phyloP scores from a whole-genome alignment of 2,329 filamentous ascomycete genomes.

The Aspergillus glaucus region DNA sequence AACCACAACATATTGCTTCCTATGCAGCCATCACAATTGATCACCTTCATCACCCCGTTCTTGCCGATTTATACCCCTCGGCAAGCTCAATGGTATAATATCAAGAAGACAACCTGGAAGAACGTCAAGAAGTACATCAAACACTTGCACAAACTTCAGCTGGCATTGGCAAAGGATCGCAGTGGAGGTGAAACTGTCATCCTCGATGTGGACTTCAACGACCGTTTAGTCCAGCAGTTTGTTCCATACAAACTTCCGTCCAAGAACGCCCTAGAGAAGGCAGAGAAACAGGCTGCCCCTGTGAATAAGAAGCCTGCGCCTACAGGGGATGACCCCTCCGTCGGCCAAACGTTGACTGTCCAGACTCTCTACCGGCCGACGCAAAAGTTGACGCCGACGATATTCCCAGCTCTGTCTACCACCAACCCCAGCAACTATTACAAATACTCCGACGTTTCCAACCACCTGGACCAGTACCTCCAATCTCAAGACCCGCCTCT shows the following conservation, averaged over 20 bases:
- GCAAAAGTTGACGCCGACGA: conserved; percentile 51
- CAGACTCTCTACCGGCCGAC: conserved; percentile 53
- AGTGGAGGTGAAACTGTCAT: conserved; percentile 60
- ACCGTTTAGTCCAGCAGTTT: conserved; percentile 50
- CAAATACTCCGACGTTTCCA: conserved; percentile 54
- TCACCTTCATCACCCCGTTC: conserved; percentile 61
- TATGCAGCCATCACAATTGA: conserved; percentile 57
- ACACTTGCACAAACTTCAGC: conserved; percentile 55
- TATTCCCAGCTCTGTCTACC: conserved; percentile 42
- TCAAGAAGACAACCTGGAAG: conserved; percentile 67
- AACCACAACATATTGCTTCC: conserved; percentile 56
- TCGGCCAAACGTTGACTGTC: conserved; percentile 40
- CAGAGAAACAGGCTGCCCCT: conserved; percentile 26
- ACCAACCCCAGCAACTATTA: conserved; percentile 51
- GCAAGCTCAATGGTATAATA: conserved; percentile 53
- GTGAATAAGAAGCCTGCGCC: conserved; percentile 21
- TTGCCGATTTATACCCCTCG: conserved; percentile 53
- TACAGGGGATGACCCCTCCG: conserved; percentile 33
- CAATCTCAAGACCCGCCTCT: conserved; percentile 49
- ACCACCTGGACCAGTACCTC: conserved; percentile 52
- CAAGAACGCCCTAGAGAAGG: conserved; percentile 45
- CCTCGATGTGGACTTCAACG: conserved; percentile 58
- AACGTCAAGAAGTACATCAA: conserved; percentile 66
- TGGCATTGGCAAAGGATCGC: conserved; percentile 61
- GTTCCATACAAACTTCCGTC: conserved; percentile 58